Percentiles rank a stretch among this genome's conserved stretches.
Evolutionary conservation across 176 grass and related monocot genomes (phyloP).

Genomic region (Neostapfia colusana): DNA sequence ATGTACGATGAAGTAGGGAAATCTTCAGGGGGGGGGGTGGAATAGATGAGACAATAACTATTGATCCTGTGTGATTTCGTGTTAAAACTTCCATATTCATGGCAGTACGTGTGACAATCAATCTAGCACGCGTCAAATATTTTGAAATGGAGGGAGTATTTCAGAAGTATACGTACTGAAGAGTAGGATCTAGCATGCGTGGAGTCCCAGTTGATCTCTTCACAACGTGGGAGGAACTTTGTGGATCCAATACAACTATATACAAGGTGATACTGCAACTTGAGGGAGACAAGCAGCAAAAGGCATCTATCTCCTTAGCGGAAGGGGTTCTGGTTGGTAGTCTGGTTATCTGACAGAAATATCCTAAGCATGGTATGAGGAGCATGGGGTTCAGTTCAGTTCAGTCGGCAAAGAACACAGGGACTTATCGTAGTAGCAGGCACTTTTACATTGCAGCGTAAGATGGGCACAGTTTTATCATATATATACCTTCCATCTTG

Average conservation of each 20-base stretch:
- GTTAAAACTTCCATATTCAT: no score
- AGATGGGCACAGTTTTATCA: not conserved
- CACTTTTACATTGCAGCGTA: not conserved
- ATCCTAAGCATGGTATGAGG: not conserved
- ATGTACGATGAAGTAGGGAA: no score
- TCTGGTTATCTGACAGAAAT: not conserved
- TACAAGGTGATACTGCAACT: not conserved
- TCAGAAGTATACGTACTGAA: not conserved
- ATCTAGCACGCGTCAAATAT: no score
- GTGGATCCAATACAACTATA: not conserved
- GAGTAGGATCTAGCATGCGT: not conserved
- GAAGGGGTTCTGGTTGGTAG: not conserved
- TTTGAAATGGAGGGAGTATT: no score
- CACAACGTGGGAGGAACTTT: not conserved
- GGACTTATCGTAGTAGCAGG: not conserved
- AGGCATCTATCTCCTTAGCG: not conserved
- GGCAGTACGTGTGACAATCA: no score
- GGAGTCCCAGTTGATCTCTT: not conserved
- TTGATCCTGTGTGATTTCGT: no score
- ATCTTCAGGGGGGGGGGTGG: no score
- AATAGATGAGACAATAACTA: no score
- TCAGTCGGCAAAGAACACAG: not conserved
- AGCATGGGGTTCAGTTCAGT: not conserved
- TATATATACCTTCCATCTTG: conserved; percentile 87
- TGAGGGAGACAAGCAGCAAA: not conserved